phyloP scores from a whole-genome alignment of 441 rosid species.

The Croton setiger region DNA sequence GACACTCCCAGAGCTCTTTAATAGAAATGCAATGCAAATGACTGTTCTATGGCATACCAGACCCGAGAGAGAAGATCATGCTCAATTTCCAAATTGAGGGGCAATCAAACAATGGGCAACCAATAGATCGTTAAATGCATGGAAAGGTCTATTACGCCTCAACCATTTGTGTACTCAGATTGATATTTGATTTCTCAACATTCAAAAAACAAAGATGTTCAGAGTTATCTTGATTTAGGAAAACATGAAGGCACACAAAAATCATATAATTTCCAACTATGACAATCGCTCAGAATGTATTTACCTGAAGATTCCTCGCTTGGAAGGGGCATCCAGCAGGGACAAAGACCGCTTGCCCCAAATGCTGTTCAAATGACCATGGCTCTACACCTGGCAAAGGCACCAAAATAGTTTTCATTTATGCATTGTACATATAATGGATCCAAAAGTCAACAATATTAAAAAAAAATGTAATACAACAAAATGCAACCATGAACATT shows the following conservation, averaged over 20 bases:
- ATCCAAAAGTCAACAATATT: slow-evolving; percentile 1
- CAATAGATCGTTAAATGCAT: neutral
- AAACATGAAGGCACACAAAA: neutral
- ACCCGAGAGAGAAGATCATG: neutral
- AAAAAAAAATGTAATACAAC: neutral
- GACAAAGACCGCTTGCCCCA: slow-evolving; percentile 83
- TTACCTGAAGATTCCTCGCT: slow-evolving; percentile 72
- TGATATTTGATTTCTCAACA: neutral
- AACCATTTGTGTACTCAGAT: slow-evolving; percentile 2
- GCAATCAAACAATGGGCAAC: neutral
- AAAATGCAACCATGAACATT: neutral
- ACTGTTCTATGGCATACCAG: neutral
- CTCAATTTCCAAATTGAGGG: neutral
- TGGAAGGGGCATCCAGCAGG: slow-evolving; percentile 99
- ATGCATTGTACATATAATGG: neutral
- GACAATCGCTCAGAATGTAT: slow-evolving; percentile 11
- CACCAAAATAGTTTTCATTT: slow-evolving; percentile 9
- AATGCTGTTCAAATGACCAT: slow-evolving; percentile 79
- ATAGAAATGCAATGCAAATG: neutral
- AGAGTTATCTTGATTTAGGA: slow-evolving; percentile 1
- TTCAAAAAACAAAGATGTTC: neutral
- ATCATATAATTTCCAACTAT: neutral
- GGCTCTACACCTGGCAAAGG: slow-evolving; percentile 77
- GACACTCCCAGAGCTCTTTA: neutral
- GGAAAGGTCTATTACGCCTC: neutral